These are phyloP conservation scores for Geotrichum bryndzae DNA, from an alignment of 1,139 yeast genomes.

Conservation along the genomic window DNA sequence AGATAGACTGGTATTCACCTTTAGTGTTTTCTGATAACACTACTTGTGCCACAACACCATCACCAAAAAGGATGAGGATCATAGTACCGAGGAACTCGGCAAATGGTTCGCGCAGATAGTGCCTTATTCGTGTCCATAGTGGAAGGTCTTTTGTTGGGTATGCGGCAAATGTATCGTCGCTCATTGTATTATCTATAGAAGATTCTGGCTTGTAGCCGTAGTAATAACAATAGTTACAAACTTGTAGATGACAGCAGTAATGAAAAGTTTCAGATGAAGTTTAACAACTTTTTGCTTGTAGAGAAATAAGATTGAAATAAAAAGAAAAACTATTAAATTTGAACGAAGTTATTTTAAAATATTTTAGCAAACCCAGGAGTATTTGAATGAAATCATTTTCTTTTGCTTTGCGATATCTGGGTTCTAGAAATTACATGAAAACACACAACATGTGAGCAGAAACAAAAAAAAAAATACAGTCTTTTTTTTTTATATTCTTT, in stretches of 20 bases:
- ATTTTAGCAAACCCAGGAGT: neutral
- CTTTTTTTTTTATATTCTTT: too few species aligned
- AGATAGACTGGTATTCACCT: conserved; percentile 41
- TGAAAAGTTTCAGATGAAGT: too few species aligned
- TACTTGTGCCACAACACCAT: conserved; percentile 45
- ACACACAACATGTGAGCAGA: neutral
- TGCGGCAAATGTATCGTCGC: neutral
- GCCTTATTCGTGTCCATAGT: conserved; percentile 25
- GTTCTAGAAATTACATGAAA: too few species aligned
- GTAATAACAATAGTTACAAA: too few species aligned
- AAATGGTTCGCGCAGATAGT: conserved; percentile 26
- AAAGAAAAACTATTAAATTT: too few species aligned
- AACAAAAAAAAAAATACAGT: neutral
- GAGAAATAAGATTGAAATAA: neutral
- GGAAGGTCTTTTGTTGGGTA: conserved; percentile 15
- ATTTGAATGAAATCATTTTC: neutral
- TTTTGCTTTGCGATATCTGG: neutral
- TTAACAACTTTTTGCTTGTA: neutral
- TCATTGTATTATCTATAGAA: neutral
- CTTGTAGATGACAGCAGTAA: too few species aligned
- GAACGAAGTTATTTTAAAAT: neutral
- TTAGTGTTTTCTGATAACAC: conserved; percentile 34
- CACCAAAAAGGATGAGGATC: conserved; percentile 42
- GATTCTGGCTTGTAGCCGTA: neutral
- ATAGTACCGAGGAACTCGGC: conserved; percentile 49